Base-by-base conservation (phyloP, 2,329 filamentous ascomycete species). In the Chaetomiaceae sp. region DNA sequence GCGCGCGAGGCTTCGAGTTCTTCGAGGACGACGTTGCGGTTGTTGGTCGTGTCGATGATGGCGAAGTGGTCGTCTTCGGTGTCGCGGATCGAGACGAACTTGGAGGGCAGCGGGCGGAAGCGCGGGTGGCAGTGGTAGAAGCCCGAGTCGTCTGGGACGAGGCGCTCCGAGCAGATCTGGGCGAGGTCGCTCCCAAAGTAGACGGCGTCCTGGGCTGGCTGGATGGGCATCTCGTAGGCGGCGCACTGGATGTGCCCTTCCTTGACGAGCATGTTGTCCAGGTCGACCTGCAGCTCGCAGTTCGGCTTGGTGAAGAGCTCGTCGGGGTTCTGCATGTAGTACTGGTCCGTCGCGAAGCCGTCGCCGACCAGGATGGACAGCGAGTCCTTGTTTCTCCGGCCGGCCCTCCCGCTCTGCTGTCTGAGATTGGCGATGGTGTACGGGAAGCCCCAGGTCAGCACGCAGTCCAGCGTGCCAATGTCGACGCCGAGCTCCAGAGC, bases 241-340 rank as follows among this genome's bases (percentile, higher is more conserved):
- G 94, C 94, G 65, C 94, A 99, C 69, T 99, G 94, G 6, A 99
- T 78, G 65, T 99, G 94, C 0, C 91, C 92, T 74, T 97, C 94
- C 0, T 94, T 77, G 6, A 96, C 87, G 4, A 97, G 81, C 75
- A 96, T 84, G 61, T 96, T 97, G 42, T 86, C 79, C n/a, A 99
- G 74, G 66, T 99, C 94, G 4, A 97, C 88, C 65, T 94, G 91
- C 2, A 97, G 75, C 67, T 90, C 88, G 60, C 85, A 88, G 60
- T 96, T 96, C 0, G 91, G 91, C 63, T 89, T 89, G 0, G 88
- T 94, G 70, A 97, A 92, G 22, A 99, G 86, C 68, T 96, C 90
- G 57, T 94, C 87, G 0, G 94, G 94, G 59, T 97, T 95, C 57
- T 89, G 84, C 94, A 99, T 99, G 69, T 95, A 99, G 66, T 95